Base-by-base conservation (phyloP, 768 basidiomycete species). In the Boletus rufocinnamomeus region DNA sequence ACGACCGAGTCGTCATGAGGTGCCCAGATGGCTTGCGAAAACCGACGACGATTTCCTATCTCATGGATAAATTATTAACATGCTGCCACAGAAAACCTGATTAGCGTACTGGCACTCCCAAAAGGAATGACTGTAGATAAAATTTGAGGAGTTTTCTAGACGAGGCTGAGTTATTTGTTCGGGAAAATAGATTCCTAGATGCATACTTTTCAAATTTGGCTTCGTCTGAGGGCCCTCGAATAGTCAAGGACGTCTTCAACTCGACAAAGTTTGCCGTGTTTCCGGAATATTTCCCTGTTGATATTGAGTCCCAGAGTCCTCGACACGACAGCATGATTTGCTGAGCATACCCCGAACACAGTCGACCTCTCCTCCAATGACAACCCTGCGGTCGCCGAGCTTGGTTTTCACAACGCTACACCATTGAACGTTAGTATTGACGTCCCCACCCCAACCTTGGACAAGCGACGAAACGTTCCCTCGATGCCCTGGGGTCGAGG, bases 331-430 rank as follows among this genome's bases (percentile, higher is more conserved):
- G 2, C 23, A 11, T 32, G 3, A 46, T 50, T 27, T 25, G 10
- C 9, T 14, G 27, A 55, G 67, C 76, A 58, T 60, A 90, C 92
- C 89, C 71, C 85, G 79, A 23, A 94, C 85, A 67, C 93, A 96
- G 71, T 96, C 93, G 7, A 96, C 93, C 73, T 95, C 93, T 6
- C 94, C 93, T 1, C 93, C 93, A 48, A 95, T 84, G 57, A 96
- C 75, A 51, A 92, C 74, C 43, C 91, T 78, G 28, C 79, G 82
- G 55, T 84, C 79, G 0, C 87, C 90, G 27, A 95, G 80, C 60
- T 90, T 92, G 5, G 91, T 93, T 72, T 91, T 91, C 46, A 93
- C 89, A 52, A 96, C 87, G 59, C 84, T 86, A 66, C 93, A 95
- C 93, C 93, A 95, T 64, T 95, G 92, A 0, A 90, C 82, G 64